Evolutionary conservation across 192 early-diverging fungal genomes (phyloP).

Genomic region (Podila horticola): DNA sequence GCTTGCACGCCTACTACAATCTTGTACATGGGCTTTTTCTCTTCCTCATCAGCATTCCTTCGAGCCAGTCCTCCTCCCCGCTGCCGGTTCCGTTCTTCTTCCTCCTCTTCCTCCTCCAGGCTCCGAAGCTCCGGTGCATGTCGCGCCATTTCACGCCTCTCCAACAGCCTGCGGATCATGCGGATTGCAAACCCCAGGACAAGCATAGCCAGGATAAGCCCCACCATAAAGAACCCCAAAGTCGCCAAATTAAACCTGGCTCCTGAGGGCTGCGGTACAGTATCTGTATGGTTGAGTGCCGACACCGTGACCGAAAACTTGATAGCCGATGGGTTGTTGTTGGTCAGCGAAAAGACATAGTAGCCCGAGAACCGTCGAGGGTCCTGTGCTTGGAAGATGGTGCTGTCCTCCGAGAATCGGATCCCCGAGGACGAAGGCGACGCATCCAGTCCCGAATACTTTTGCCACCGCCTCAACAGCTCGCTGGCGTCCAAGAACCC

Average conservation of each 20-base stretch:
- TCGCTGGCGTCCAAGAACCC: conserved; percentile 23
- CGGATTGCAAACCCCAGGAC: conserved; percentile 12
- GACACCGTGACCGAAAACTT: conserved; percentile 23
- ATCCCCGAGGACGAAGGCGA: conserved; percentile 29
- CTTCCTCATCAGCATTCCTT: background rate
- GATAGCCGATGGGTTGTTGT: background rate
- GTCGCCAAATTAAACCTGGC: conserved; percentile 24
- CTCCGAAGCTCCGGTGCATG: conserved; percentile 10
- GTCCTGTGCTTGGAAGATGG: conserved; percentile 19
- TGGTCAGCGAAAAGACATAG: conserved; percentile 43
- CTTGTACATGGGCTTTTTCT: conserved; percentile 39
- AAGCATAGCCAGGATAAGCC: conserved; percentile 21
- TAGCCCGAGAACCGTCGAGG: conserved; percentile 50
- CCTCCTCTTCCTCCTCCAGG: conserved; percentile 27
- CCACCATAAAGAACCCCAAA: conserved; percentile 30
- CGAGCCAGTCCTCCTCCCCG: background rate
- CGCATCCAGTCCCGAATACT: conserved; percentile 31
- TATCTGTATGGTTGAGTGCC: background rate
- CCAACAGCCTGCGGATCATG: conserved; percentile 16
- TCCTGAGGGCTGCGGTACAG: background rate
- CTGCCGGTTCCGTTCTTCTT: conserved; percentile 22
- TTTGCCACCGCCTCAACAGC: conserved; percentile 22
- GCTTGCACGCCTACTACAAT: conserved; percentile 27
- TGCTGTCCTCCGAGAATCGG: background rate
- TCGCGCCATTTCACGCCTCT: conserved; percentile 6